Evolutionary conservation across 371 early-diverging fungal species (phyloP).

Genomic region (Saksenaea vasiformis): DNA sequence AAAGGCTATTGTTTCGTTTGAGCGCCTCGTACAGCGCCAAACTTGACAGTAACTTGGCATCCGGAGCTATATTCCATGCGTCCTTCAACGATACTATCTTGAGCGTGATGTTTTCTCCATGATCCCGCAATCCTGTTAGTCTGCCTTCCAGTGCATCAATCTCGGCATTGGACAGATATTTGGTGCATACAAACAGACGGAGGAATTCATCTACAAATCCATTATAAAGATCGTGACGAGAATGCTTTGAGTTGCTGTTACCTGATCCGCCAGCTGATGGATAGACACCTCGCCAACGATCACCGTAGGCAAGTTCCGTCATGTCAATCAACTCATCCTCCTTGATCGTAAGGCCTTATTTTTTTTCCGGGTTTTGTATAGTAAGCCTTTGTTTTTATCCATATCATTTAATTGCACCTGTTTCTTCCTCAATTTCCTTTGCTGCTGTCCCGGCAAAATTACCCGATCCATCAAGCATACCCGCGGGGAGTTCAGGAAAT

Average conservation of each 20-base stretch:
- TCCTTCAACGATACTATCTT: slow-evolving; percentile 65
- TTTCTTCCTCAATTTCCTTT: slow-evolving; percentile 68
- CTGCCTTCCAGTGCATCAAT: slow-evolving; percentile 64
- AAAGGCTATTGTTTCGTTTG: slow-evolving; percentile 16
- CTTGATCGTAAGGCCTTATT: slow-evolving; percentile 57
- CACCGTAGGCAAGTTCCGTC: slow-evolving; percentile 56
- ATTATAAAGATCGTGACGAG: not conserved
- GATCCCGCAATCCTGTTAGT: slow-evolving; percentile 71
- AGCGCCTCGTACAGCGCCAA: slow-evolving; percentile 67
- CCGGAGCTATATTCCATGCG: slow-evolving; percentile 67
- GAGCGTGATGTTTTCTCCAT: slow-evolving; percentile 79
- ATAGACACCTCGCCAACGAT: slow-evolving; percentile 63
- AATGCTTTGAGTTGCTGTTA: slow-evolving; percentile 6
- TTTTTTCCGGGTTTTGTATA: too few species aligned
- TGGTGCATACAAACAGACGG: slow-evolving; percentile 69
- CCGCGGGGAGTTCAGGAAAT: slow-evolving; percentile 82
- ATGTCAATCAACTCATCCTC: slow-evolving; percentile 70
- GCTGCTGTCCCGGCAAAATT: slow-evolving; percentile 74
- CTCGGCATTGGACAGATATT: slow-evolving; percentile 53
- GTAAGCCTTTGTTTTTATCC: not conserved
- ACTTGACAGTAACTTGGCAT: slow-evolving; percentile 75
- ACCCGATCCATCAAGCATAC: slow-evolving; percentile 83
- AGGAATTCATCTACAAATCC: slow-evolving; percentile 69
- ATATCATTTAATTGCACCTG: slow-evolving; percentile 31
- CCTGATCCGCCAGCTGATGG: slow-evolving; percentile 80